Base-by-base conservation (phyloP, 495 filamentous ascomycete species). In the Hypoxylon trugodes region DNA sequence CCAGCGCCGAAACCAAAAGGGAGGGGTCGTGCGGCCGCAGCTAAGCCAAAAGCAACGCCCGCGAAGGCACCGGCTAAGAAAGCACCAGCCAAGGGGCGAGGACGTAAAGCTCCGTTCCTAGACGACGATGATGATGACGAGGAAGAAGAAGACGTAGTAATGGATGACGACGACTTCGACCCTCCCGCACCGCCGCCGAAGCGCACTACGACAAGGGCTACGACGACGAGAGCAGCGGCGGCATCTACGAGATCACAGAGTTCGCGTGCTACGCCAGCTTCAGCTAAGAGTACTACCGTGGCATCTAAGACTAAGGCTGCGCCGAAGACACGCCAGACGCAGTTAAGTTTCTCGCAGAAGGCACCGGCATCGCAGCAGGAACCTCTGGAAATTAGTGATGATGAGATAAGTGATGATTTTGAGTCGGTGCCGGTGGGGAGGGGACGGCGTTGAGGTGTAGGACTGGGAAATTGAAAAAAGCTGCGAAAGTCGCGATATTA, bases 361-460 rank as follows among this genome's bases (percentile, higher is more conserved):
- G 75, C 71, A 68, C 37, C 69, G 65, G 75, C 71, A 68, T 37
- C 69, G 37, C 73, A 75, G 73, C 76, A 76, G 74, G 77, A 68
- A n/a, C 64, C 68, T 51, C 73, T 74, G 69, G 81, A 88, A 64
- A 83, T 89, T 54, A 86, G 91, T 58, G 89, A 90, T 61, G 90
- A 92, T 66, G 90, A 89, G 55, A 91, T 92, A 4, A 87, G 84
- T 1, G 88, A 89, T 53, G 92, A 96, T 78, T 95, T 96, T 76
- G 91, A 95, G 73, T 68, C 76, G 8, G 75, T 78, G 51, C 80
- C 80, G 1, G 47, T 70, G 5, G 72, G 76, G 52, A 68, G 33
- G 7, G 60, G 63, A 26, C 61, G 60, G 8, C 68, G 70, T 18
- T 73, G 50, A 65, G 16, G 41, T 6, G 12, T 46, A 8, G 9